Conservation (phyloP, 768 basidiomycete species). For the Mycena leptocephala region DNA sequence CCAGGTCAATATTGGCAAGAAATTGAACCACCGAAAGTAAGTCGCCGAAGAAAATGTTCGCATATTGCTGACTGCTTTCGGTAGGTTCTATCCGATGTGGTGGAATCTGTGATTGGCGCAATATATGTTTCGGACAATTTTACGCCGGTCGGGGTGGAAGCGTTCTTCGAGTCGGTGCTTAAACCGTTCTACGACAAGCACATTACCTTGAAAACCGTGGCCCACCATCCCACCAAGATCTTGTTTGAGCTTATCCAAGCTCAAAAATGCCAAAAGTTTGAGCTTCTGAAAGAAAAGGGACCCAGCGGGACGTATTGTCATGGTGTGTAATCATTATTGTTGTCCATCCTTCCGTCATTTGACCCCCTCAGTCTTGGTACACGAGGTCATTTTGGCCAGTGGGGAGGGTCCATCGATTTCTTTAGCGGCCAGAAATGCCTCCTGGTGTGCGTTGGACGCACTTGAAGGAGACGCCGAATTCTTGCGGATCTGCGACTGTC, state of each 20-base stretch:
- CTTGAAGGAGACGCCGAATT: slow-evolving; percentile 77
- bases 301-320: slow-evolving; percentile 62
- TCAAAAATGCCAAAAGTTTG: slow-evolving; percentile 79
- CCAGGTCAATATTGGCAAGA: slow-evolving; percentile 87
- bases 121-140: slow-evolving; percentile 85
- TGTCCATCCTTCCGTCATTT: neutral
- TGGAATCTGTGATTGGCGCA: slow-evolving; percentile 87
- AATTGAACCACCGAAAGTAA: slow-evolving; percentile 84
- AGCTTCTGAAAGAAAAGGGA: slow-evolving; percentile 68
- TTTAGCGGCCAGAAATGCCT: slow-evolving; percentile 74
- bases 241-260: slow-evolving; percentile 83
- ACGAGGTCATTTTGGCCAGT: slow-evolving; percentile 75
- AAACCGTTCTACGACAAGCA: slow-evolving; percentile 87
- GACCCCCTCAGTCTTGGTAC: slow-evolving; percentile 71
- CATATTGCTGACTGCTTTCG: neutral
- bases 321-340: slow-evolving; percentile 58
- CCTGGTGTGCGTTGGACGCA: slow-evolving; percentile 77
- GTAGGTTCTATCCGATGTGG: slow-evolving; percentile 84
- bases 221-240: slow-evolving; percentile 84
- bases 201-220: slow-evolving; percentile 79
- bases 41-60: slow-evolving; percentile 13
- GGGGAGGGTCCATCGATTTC: slow-evolving; percentile 67
- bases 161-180: slow-evolving; percentile 77
- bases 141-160: slow-evolving; percentile 71
- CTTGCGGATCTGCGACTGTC: slow-evolving; percentile 78